phyloP scores from a whole-genome alignment of 164 flowering plant genomes.

The Chloranthus sessilifolius region DNA sequence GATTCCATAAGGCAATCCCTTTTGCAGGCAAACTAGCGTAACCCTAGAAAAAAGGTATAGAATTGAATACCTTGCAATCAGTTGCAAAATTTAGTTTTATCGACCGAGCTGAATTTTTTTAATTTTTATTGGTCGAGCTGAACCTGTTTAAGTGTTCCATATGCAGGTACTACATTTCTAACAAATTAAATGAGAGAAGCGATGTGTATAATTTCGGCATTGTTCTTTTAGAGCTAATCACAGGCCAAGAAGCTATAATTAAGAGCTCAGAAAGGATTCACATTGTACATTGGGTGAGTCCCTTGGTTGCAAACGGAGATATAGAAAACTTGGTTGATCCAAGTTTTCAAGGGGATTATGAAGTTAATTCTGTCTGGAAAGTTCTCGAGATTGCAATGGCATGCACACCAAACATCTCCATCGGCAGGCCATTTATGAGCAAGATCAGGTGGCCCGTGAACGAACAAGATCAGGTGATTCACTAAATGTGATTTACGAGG shows the following conservation, averaged over 20 bases:
- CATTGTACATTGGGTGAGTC: slow-evolving; percentile 23
- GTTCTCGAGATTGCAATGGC: slow-evolving; percentile 29
- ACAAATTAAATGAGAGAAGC: background rate
- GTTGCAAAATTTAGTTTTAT: no score
- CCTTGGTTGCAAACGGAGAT: slow-evolving; percentile 15
- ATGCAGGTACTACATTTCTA: background rate
- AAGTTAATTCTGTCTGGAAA: slow-evolving; percentile 22
- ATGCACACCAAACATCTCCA: slow-evolving; percentile 16
- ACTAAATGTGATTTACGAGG: no score
- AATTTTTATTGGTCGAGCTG: no score
- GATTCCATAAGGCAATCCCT: no score
- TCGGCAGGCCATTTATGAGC: slow-evolving; percentile 29
- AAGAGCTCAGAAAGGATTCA: slow-evolving; percentile 2
- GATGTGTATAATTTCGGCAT: slow-evolving; percentile 4
- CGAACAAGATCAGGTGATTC: no score
- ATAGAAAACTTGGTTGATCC: slow-evolving; percentile 25
- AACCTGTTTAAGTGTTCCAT: background rate
- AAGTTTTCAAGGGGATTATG: slow-evolving; percentile 22
- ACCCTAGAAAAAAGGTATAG: no score
- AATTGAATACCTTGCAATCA: no score
- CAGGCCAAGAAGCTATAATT: background rate
- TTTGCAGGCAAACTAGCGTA: no score
- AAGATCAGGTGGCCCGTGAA: no score
- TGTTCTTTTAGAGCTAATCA: slow-evolving; percentile 5
- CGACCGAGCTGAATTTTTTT: no score